These are phyloP conservation scores for Anthracocystis setariae DNA, from an alignment of 1,284 basidiomycete species.

Conservation along the genomic window DNA sequence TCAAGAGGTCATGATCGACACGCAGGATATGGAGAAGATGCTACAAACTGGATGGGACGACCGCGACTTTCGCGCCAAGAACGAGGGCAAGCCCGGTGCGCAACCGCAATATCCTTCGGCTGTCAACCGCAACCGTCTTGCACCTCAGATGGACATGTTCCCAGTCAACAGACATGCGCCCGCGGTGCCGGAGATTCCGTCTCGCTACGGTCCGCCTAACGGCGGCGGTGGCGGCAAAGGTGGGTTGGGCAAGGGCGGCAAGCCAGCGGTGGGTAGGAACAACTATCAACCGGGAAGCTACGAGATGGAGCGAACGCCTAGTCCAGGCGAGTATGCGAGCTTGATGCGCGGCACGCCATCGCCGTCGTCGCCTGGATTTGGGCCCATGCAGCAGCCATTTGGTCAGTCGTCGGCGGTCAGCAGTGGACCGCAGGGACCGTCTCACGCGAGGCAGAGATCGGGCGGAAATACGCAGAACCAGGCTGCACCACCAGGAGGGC, in stretches of 20 bases:
- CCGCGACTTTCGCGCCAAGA: slow-evolving; percentile 31
- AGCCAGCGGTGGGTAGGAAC: neutral
- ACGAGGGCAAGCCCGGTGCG: slow-evolving; percentile 9
- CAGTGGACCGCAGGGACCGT: slow-evolving; percentile 10
- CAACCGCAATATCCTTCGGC: slow-evolving; percentile 43
- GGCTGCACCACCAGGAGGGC: neutral
- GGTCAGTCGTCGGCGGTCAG: slow-evolving; percentile 47
- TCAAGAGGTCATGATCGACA: slow-evolving; percentile 53
- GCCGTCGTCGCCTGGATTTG: slow-evolving; percentile 36
- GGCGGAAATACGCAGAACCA: slow-evolving; percentile 11
- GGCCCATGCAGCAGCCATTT: slow-evolving; percentile 27
- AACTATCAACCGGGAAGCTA: slow-evolving; percentile 34
- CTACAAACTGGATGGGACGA: slow-evolving; percentile 61
- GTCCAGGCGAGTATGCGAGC: slow-evolving; percentile 50
- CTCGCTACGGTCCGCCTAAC: slow-evolving; percentile 19
- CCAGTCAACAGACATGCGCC: slow-evolving; percentile 23
- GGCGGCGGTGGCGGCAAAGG: slow-evolving; percentile 1
- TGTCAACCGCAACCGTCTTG: slow-evolving; percentile 30
- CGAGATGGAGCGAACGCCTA: slow-evolving; percentile 49
- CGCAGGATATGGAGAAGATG: slow-evolving; percentile 61
- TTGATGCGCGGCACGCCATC: slow-evolving; percentile 45
- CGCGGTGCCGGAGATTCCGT: slow-evolving; percentile 47
- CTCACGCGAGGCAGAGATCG: slow-evolving; percentile 40
- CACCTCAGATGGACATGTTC: slow-evolving; percentile 42
- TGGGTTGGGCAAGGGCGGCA: slow-evolving; percentile 4